phyloP scores from a whole-genome alignment of 495 filamentous ascomycete genomes.

The Sporormia fimetaria region DNA sequence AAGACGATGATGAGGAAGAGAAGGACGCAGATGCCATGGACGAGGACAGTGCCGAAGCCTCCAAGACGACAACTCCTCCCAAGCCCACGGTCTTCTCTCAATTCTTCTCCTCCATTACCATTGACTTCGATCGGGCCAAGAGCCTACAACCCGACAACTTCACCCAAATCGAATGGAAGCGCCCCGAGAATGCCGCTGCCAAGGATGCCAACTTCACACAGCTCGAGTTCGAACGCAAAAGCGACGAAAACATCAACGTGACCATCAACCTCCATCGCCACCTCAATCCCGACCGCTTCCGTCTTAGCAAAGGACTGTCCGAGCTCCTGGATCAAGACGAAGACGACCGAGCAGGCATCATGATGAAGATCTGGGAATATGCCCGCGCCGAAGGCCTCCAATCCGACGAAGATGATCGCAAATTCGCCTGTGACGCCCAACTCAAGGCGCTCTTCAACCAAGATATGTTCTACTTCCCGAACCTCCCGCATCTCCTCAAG shows the following conservation, averaged over 20 bases:
- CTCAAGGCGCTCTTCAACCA: slow-evolving; percentile 64
- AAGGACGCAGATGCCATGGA: slow-evolving; percentile 51
- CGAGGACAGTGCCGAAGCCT: slow-evolving; percentile 38
- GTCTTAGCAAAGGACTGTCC: slow-evolving; percentile 63
- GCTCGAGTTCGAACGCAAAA: slow-evolving; percentile 78
- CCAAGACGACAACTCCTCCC: slow-evolving; percentile 34
- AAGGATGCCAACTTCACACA: slow-evolving; percentile 70
- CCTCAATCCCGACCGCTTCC: slow-evolving; percentile 74
- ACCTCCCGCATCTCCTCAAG: slow-evolving; percentile 63
- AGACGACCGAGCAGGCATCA: slow-evolving; percentile 72
- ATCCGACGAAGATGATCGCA: slow-evolving; percentile 86
- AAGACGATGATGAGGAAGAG: slow-evolving; percentile 53
- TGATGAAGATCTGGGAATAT: slow-evolving; percentile 93
- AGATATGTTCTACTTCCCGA: slow-evolving; percentile 80
- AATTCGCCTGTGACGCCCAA: slow-evolving; percentile 77
- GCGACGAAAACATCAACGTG: slow-evolving; percentile 86
- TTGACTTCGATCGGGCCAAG: slow-evolving; percentile 69
- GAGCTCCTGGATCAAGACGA: slow-evolving; percentile 79
- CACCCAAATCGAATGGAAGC: slow-evolving; percentile 61
- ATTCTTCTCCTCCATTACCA: slow-evolving; percentile 84
- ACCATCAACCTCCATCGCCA: slow-evolving; percentile 78
- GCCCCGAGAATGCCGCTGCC: slow-evolving; percentile 39
- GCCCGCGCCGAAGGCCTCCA: slow-evolving; percentile 73
- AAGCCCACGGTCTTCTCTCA: slow-evolving; percentile 62
- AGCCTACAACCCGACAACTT: slow-evolving; percentile 42